Percentiles rank a stretch among this genome's conserved stretches.
phyloP scores from a whole-genome alignment of 345 rosid genomes.

The Isatis tinctoria region DNA sequence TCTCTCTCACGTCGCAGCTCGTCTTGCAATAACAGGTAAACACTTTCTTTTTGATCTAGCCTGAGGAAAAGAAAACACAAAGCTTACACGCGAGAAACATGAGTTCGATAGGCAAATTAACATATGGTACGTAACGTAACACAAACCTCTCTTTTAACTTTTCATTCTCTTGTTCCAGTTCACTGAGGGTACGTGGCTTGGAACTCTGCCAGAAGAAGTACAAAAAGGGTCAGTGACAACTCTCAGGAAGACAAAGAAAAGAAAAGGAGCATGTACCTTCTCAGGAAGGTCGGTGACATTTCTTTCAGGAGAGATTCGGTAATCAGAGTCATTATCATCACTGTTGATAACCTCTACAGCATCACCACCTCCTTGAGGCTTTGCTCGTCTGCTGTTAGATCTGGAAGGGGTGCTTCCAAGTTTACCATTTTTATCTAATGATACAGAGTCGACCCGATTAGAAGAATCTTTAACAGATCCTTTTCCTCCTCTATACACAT shows the following conservation, averaged over 20 bases:
- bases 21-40: conserved; percentile 9
- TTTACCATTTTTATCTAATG: conserved; percentile 28
- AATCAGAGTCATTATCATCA: conserved; percentile 4
- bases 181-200: conserved; percentile 27
- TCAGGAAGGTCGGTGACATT: neutral
- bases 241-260: neutral
- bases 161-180: conserved; percentile 56
- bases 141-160: conserved; percentile 55
- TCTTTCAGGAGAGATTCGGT: neutral
- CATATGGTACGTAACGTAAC: conserved; percentile 7
- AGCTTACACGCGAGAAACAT: neutral
- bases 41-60: conserved; percentile 39
- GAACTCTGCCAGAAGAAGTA: conserved; percentile 30
- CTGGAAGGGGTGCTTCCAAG: conserved; percentile 13
- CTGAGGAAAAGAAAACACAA: neutral
- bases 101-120: neutral
- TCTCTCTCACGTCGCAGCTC: conserved; percentile 41
- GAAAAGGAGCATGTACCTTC: neutral
- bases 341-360: neutral
- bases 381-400: conserved; percentile 34
- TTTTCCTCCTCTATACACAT: conserved; percentile 27
- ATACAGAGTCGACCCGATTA: neutral
- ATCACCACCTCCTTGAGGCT: conserved; percentile 16
- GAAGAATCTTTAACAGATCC: neutral
- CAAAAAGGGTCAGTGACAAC: too few species aligned